Evolutionary conservation across 2,329 filamentous ascomycete species (phyloP).

Genomic region (Colletotrichum australisinense): DNA sequence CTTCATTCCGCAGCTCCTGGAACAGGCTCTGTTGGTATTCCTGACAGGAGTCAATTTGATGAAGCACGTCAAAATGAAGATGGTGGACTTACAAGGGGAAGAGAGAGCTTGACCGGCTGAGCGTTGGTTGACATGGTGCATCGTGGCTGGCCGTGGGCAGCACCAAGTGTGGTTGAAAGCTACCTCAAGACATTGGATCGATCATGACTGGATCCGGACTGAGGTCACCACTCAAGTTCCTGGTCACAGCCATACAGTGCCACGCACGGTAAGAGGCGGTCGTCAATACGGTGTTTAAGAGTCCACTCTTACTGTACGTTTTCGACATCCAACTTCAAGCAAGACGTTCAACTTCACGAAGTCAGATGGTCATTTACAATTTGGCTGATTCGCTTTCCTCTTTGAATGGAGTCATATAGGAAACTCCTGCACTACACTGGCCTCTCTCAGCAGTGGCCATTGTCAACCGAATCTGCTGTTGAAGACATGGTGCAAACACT

Average conservation of each 20-base stretch:
- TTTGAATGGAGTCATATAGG: too few species aligned
- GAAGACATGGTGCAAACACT: neutral
- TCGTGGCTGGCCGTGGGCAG: neutral
- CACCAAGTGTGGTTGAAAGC: neutral
- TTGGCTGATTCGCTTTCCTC: neutral
- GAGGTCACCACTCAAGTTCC: neutral
- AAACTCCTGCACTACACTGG: neutral
- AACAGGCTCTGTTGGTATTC: constrained; percentile 97
- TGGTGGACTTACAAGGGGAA: constrained; percentile 70
- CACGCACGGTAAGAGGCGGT: neutral
- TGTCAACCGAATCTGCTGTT: neutral
- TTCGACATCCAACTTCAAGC: neutral
- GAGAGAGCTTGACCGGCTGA: constrained; percentile 83
- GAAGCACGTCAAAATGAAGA: constrained; percentile 26
- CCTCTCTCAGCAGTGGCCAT: neutral
- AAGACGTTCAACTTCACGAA: neutral
- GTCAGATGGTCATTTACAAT: too few species aligned
- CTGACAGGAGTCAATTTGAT: constrained; percentile 48
- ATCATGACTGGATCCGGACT: neutral
- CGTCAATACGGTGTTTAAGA: neutral
- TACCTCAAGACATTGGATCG: neutral
- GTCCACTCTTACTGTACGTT: neutral
- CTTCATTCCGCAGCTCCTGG: constrained; percentile 87
- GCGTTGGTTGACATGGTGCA: constrained; percentile 54
- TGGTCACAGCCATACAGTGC: neutral